Evolutionary conservation across 768 basidiomycete species (phyloP).

Genomic region (Gautieria morchelliformis): DNA sequence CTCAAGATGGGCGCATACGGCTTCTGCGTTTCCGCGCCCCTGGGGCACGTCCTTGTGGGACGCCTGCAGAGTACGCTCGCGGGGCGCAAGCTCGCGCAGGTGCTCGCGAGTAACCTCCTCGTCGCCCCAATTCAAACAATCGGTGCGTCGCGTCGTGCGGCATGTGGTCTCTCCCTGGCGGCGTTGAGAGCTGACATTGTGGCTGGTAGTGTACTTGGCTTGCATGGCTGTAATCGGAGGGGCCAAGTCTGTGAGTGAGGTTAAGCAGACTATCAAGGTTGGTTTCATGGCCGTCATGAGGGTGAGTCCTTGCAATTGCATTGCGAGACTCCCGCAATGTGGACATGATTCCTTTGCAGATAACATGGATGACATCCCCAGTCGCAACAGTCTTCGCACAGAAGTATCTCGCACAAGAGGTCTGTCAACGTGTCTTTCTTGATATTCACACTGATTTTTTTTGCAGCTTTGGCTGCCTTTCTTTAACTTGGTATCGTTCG

Average conservation of each 20-base stretch:
- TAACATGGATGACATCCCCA: constrained; percentile 75
- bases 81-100: constrained; percentile 65
- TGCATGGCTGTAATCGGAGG: constrained; percentile 83
- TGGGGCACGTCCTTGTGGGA: constrained; percentile 67
- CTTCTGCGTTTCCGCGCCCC: constrained; percentile 72
- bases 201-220: constrained; percentile 49
- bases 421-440: constrained; percentile 20
- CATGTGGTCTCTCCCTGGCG: background rate
- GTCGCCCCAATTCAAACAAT: constrained; percentile 66
- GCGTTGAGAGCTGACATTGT: background rate
- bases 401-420: constrained; percentile 68
- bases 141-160: constrained; percentile 32
- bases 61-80: constrained; percentile 66
- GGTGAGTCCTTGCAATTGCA: constrained; percentile 30
- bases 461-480: constrained; percentile 77
- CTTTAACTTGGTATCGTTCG: constrained; percentile 71
- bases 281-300: constrained; percentile 69
- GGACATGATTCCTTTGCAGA: constrained; percentile 29
- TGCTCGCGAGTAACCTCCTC: constrained; percentile 68
- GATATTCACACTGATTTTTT: constrained; percentile 5
- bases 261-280: constrained; percentile 55
- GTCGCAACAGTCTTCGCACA: constrained; percentile 68
- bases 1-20: constrained; percentile 82
- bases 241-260: constrained; percentile 53
- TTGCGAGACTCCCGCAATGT: background rate